Evolutionary conservation across 306 rosid genomes (phyloP), one percentile per base, ranked within the genome.

Genomic region (Ormosia semicastrata): DNA sequence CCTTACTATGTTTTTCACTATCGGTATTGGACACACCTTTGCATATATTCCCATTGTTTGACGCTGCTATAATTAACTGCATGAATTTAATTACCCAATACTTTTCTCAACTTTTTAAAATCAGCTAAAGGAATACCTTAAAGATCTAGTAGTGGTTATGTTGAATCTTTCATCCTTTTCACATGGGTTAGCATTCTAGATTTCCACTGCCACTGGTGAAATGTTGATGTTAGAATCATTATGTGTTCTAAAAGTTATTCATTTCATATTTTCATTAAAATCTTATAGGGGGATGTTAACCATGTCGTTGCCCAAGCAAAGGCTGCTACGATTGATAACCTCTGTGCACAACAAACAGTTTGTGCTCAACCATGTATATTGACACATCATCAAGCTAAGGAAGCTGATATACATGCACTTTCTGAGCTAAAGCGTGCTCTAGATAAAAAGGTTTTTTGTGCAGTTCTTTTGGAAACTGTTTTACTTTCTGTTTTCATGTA

Each of bases 401-500:
- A 88, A 84, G 91, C 88, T 78, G 93, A 90, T 77, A 79, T 87
- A 62, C 80, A 17, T 54, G 88, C 88, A 71, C 87, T 87, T 69
- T 77, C 88, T 54, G 91, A 89, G 68, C 84, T 89, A 74, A 81
- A 66, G 37, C 66, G 68, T 71, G 88, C 89, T 66, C 86, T 90
- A 29, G 91, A 86, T 78, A 86, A 86, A 78, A 90, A 89, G 91
- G 93, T 90, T 68, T 68, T 73, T 34, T 37, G 4, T 37, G 37
- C 10, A 36, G 18, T 17, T 54, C 56, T 37, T 56, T n/a, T 50
- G 40, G 63, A 34, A 50, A 49, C 17, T 29, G 54, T 46, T 41
- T 30, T 66, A 70, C 8, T 5, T 71, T n/a, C 50, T 72, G 36
- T 8, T 72, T n/a, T 37, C 8, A 18, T 36, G 66, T 54, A 41